Evolutionary conservation across 2,329 filamentous ascomycete genomes (phyloP).

Genomic region (Pseudocercospora eumusae): DNA sequence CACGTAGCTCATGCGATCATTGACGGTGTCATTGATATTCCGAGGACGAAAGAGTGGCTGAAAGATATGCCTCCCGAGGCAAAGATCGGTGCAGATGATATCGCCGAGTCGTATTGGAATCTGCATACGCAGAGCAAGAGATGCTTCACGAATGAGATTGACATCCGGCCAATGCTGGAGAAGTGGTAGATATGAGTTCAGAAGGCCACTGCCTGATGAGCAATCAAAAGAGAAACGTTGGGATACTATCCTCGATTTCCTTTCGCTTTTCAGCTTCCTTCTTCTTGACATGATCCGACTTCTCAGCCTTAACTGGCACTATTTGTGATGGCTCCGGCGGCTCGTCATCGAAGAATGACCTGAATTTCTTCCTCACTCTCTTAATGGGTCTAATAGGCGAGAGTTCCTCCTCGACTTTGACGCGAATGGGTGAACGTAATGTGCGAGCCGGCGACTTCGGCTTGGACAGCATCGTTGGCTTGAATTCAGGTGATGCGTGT

Average conservation of each 20-base stretch:
- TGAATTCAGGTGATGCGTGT: background rate
- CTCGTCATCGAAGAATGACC: background rate
- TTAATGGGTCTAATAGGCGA: background rate
- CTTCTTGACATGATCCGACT: slow-evolving; percentile 12
- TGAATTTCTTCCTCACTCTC: slow-evolving; percentile 4
- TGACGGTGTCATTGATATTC: slow-evolving; percentile 83
- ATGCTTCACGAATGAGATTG: slow-evolving; percentile 78
- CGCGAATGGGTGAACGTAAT: background rate
- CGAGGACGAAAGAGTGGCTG: slow-evolving; percentile 63
- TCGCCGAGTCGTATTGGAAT: slow-evolving; percentile 84
- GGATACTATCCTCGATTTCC: slow-evolving; percentile 41
- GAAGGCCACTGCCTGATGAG: background rate
- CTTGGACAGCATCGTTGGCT: background rate
- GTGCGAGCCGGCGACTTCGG: background rate
- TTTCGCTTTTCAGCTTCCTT: slow-evolving; percentile 30
- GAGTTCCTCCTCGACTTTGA: slow-evolving; percentile 7
- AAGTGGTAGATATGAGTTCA: slow-evolving; percentile 63
- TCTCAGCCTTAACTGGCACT: slow-evolving; percentile 33
- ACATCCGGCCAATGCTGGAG: slow-evolving; percentile 77
- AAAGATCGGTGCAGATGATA: slow-evolving; percentile 78
- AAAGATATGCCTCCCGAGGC: slow-evolving; percentile 59
- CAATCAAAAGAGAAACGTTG: slow-evolving; percentile 48
- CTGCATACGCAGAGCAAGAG: slow-evolving; percentile 78
- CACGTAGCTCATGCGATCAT: slow-evolving; percentile 76
- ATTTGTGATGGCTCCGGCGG: background rate